Percentiles rank a stretch among this genome's conserved stretches.
Evolutionary conservation across 345 rosid species (phyloP).

Genomic region (Isatis tinctoria): DNA sequence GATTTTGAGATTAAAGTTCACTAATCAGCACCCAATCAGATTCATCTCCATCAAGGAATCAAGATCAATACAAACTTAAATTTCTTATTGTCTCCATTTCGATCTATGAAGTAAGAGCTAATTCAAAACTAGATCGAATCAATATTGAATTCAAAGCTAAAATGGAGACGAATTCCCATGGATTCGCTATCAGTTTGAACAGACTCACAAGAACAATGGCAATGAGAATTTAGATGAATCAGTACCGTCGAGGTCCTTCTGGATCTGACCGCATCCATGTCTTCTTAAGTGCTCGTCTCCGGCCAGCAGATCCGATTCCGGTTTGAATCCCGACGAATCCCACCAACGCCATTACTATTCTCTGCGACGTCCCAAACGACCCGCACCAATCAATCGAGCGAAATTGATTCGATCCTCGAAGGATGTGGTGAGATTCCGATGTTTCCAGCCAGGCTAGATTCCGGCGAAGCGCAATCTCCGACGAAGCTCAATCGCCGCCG

Average conservation of each 20-base stretch:
- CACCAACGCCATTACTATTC: constrained; percentile 21
- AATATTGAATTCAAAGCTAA: background rate
- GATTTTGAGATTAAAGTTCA: background rate
- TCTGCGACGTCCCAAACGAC: constrained; percentile 54
- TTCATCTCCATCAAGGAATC: background rate
- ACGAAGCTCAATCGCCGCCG: too few species aligned
- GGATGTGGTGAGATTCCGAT: too few species aligned
- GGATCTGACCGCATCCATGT: constrained; percentile 94
- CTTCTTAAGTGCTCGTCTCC: constrained; percentile 69
- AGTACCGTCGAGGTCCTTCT: constrained; percentile 69
- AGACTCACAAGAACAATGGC: background rate
- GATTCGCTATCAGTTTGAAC: background rate
- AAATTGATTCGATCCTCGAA: too few species aligned
- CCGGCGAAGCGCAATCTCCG: too few species aligned
- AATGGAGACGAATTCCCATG: background rate
- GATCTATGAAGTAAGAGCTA: background rate
- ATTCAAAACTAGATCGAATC: constrained; percentile 13
- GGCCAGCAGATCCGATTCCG: constrained; percentile 53
- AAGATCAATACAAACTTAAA: too few species aligned
- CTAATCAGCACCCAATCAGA: background rate
- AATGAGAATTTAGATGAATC: background rate
- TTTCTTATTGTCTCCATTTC: background rate
- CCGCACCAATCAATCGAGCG: too few species aligned
- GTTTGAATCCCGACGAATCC: constrained; percentile 91
- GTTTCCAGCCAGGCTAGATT: too few species aligned